Conservation (phyloP, 1,284 basidiomycete species). For the Sanghuangporus sanghuang region DNA sequence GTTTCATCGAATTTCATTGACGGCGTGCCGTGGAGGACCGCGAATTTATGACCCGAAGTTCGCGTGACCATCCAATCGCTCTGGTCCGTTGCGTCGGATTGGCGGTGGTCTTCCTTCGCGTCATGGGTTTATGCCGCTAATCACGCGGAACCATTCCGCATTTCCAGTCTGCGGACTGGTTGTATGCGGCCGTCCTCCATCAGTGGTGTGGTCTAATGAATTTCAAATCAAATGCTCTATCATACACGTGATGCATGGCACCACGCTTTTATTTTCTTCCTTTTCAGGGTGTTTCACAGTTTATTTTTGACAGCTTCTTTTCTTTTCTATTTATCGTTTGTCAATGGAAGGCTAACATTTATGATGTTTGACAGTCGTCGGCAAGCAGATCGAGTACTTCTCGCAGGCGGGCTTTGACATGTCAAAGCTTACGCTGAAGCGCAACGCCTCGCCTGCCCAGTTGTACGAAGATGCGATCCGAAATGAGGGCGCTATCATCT, state of each 20-base stretch:
- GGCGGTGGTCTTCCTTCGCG: neutral
- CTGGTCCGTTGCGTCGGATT: neutral
- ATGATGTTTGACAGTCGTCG: conserved; percentile 58
- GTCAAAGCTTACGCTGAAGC: conserved; percentile 83
- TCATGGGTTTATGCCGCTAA: neutral
- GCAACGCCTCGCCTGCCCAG: conserved; percentile 92
- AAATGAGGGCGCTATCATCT: conserved; percentile 98
- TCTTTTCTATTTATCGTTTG: neutral
- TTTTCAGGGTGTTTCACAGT: neutral
- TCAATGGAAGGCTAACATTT: neutral
- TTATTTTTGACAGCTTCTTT: neutral
- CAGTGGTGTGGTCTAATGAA: neutral
- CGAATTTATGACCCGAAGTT: neutral
- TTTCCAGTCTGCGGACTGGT: neutral
- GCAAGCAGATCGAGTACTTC: conserved; percentile 94
- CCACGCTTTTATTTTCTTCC: neutral
- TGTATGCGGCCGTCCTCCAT: conserved; percentile 12
- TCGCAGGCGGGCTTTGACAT: conserved; percentile 99
- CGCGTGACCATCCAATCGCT: neutral
- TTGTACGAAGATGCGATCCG: conserved; percentile 98
- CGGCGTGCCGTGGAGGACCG: neutral
- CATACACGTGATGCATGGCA: neutral
- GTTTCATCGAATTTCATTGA: neutral
- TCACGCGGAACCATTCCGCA: neutral
- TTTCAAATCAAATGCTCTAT: neutral